Evolutionary conservation across 495 filamentous ascomycete genomes (phyloP).

Genomic region (Aspergillus baeticus): DNA sequence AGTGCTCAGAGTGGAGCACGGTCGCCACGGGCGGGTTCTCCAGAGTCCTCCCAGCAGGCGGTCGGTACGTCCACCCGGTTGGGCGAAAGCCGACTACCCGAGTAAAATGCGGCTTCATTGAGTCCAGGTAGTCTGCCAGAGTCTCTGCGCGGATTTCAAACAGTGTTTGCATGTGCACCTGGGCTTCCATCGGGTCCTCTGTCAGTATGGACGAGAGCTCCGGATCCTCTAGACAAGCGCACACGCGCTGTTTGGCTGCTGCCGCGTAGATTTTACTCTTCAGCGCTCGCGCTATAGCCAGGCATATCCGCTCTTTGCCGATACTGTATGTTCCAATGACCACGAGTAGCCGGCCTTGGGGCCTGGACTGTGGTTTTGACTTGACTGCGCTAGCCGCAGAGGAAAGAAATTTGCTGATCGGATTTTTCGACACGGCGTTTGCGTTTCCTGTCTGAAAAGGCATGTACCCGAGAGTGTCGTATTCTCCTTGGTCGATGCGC

Average conservation of each 20-base stretch:
- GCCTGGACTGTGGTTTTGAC: slow-evolving; percentile 3
- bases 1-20: slow-evolving; percentile 70
- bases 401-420: slow-evolving; percentile 62
- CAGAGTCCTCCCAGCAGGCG: slow-evolving; percentile 59
- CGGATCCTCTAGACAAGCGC: slow-evolving; percentile 77
- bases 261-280: slow-evolving; percentile 88
- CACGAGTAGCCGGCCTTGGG: slow-evolving; percentile 72
- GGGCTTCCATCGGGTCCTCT: slow-evolving; percentile 74
- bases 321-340: slow-evolving; percentile 97
- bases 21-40: slow-evolving; percentile 64
- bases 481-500: slow-evolving; percentile 55
- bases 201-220: slow-evolving; percentile 78
- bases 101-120: slow-evolving; percentile 72
- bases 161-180: slow-evolving; percentile 96
- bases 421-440: slow-evolving; percentile 35
- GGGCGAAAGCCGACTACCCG: slow-evolving; percentile 91
- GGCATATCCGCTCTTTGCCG: slow-evolving; percentile 94
- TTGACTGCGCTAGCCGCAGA: slow-evolving; percentile 17
- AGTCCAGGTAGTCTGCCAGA: slow-evolving; percentile 80
- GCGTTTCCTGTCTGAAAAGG: slow-evolving; percentile 37
- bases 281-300: slow-evolving; percentile 86
- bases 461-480: slow-evolving; percentile 30
- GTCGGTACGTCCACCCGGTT: slow-evolving; percentile 86
- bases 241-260: slow-evolving; percentile 77
- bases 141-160: slow-evolving; percentile 89